A percentile compares a stretch with the other conserved stretches of the same genome.
Evolutionary conservation across 768 basidiomycete genomes (phyloP).

Genomic region (Antrodiella citrinella): DNA sequence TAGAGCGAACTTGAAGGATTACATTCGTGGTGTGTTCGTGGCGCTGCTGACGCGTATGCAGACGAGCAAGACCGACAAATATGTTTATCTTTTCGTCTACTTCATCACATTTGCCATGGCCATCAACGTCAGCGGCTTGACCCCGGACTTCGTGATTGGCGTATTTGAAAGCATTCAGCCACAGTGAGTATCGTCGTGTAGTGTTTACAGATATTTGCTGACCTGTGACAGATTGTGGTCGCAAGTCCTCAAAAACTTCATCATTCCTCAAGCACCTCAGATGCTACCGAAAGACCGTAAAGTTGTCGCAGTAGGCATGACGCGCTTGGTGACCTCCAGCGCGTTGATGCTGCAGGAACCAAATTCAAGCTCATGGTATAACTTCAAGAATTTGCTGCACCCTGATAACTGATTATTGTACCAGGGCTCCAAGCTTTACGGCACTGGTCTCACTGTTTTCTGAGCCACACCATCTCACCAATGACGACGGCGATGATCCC

Average conservation of each 20-base stretch:
- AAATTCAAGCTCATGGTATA: constrained; percentile 57
- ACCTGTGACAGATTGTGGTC: constrained; percentile 57
- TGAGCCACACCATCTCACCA: constrained; percentile 62
- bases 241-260: constrained; percentile 67
- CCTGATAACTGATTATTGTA: neutral
- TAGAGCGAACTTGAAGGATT: constrained; percentile 60
- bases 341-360: constrained; percentile 60
- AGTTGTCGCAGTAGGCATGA: constrained; percentile 72
- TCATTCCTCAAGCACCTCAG: constrained; percentile 76
- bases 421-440: constrained; percentile 63
- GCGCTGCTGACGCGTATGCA: constrained; percentile 83
- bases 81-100: constrained; percentile 70
- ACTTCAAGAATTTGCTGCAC: neutral
- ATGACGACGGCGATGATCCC: constrained; percentile 11
- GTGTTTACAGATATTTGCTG: constrained; percentile 7
- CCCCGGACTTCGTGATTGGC: constrained; percentile 73
- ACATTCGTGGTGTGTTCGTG: constrained; percentile 67
- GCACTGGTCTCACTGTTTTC: constrained; percentile 70
- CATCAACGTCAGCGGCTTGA: constrained; percentile 61
- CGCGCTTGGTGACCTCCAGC: constrained; percentile 71
- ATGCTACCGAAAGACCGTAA: constrained; percentile 81
- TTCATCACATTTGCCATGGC: constrained; percentile 76
- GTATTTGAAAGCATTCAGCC: constrained; percentile 80
- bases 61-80: constrained; percentile 82
- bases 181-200: constrained; percentile 41